Evolutionary conservation across 768 basidiomycete species (phyloP), one percentile per base, ranked within the genome.

Genomic region (Roridomyces roridus): DNA sequence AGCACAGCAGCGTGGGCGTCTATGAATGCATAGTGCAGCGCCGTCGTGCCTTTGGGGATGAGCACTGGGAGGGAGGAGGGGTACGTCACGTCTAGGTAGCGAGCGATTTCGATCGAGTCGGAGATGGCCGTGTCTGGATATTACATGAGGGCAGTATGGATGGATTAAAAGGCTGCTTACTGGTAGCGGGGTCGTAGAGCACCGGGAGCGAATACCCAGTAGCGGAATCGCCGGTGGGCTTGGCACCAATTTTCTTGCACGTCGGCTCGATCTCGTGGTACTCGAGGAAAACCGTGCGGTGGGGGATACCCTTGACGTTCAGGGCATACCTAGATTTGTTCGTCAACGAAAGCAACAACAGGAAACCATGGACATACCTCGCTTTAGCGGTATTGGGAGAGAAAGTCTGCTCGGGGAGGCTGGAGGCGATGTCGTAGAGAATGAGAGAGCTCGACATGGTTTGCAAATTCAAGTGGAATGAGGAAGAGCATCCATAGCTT

Each of bases 201-300:
- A 77, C 72, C 0, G 85, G 85, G 0, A 83, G 68, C 11, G 80
- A 83, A 67, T 83, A 82, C 35, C 55, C 55, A 1, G 65, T 71
- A 10, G 46, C 45, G 1, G 75, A 76, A 43, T 78, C 72, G 3
- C 65, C 53, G 0, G 76, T 79, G 11, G 80, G 74, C 1, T 63
- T 51, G 2, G 77, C 74, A 1, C 77, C 75, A 20, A 77, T 53
- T 49, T 75, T 68, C 51, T 71, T 71, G 64, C 67, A 67, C 42
- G 68, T 61, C 0, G 46, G 24, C 46, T 68, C 75, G 46, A 87
- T 79, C 48, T 85, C 80, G 4, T 79, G 79, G 57, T 75, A 81
- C 54, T 85, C 83, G 50, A 85, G 65, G 78, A 80, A 82, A 41
- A 77, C 73, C 5, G 83, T 84, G 60, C 71, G 75, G 68, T 80